Base-by-base conservation (phyloP, 2,329 filamentous ascomycete species). In the Blastomyces silverae region DNA sequence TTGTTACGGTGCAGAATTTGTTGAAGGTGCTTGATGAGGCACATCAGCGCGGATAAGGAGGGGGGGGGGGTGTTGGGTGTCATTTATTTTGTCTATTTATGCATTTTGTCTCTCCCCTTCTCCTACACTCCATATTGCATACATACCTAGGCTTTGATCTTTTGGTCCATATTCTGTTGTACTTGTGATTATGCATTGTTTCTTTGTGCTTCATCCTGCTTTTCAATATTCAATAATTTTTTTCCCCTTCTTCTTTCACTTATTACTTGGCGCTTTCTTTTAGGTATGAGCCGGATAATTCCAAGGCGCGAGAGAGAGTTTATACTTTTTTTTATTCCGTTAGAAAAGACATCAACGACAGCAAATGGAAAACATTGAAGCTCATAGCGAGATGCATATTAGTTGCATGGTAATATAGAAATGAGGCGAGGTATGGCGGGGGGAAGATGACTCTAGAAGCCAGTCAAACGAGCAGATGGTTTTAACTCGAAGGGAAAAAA, bases 1-100 rank as follows among this genome's bases (percentile, higher is more conserved):
- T 81, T 53, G 76, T 73, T 62, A 77, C 80, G 65, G 75, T 78
- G 11, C 77, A 81, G 68, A 70, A 67, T 22, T 68, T 72, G n/a
- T 70, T 80, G 62, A 74, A 70, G 56, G 69, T 69, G 58, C 65
- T 81, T 64, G 79, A 81, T 68, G 68, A 70, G 62, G 70, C 70
- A 4, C 56, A 58, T 39, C 10, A 10, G 34, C 20, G 22, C 7
- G 39, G 42, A 13, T 60, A 48, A n/a, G n/a, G n/a, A n/a, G n/a
- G n/a, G n/a, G n/a, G n/a, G 42, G 13, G 6, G 53, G 60, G 2
- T 13, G 37, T 39, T 39, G 59, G 39, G 53, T 64, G 28, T 42
- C 64, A n/a, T 58, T 37, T 28, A 15, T 31, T 48, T 60, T 39
- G 50, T 39, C 1, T 39, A 39, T 8, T 37, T 37, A 39, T 13